Evolutionary conservation across 2,329 filamentous ascomycete species (phyloP), one percentile per base, ranked within the genome.

Genomic region (Clarireedia sp.): DNA sequence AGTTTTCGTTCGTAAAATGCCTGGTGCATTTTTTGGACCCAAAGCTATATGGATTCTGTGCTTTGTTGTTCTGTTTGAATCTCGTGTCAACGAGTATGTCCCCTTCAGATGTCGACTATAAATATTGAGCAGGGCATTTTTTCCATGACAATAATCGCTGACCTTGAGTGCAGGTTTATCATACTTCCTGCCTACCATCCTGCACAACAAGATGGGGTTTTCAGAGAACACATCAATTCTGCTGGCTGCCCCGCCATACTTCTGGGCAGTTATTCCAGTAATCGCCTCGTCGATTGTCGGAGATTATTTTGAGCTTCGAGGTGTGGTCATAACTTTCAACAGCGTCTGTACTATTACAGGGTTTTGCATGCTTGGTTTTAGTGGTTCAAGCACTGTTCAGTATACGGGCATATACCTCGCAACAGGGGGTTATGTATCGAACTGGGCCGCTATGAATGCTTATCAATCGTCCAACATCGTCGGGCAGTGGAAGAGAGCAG

Each of bases 401-500:
- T 69, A 68, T 54, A 50, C 67, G 12, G 66, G 67, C 3, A 67
- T 63, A 1, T 69, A 69, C 83, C 24, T 69, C 6, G 62, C 63
- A n/a, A 86, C 86, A 0, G 86, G 86, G 0, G 89, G 87, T 7
- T 83, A 85, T 58, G 90, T 90, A 69, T 79, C 82, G 60, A 94
- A 94, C 67, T 78, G 92, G n/a, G 89, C 90, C 0, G 78, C 82
- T 1, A 78, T 82, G 55, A 84, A 94, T 75, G 80, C 88, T 0
- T 94, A 89, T 73, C 89, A 92, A 73, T 87, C 88, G 44, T 94
- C 92, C 72, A 95, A 95, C 71, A 86, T 95, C 66, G 83, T 87
- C 52, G 89, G 89, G 0, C 89, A 95, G 72, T 95, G 89, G 87
- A 95, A 92, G 74, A 82, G 90, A 53, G 89, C 89, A 1, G 86